These are phyloP conservation scores for Nepenthes mirabilis DNA, from an alignment of 148 eudicot genomes.

Conservation along the genomic window DNA sequence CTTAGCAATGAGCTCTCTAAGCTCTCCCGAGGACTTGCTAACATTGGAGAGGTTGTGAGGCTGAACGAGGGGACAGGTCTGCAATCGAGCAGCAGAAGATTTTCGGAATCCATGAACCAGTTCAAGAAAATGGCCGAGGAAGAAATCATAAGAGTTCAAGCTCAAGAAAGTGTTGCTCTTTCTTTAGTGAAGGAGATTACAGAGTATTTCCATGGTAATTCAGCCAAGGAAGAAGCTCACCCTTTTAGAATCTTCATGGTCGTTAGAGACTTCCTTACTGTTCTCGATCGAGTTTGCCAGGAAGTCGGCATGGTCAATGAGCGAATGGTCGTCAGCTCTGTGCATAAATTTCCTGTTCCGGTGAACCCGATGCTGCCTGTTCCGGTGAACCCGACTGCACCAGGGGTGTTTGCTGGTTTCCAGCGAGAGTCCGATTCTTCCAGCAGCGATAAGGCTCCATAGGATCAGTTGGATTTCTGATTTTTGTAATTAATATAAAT, in stretches of 20 bases:
- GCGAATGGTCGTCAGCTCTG: conserved; percentile 44
- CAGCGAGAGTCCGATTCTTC: conserved; percentile 38
- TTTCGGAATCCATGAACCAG: conserved; percentile 54
- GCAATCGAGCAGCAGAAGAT: conserved; percentile 21
- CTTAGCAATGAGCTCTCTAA: conserved; percentile 57
- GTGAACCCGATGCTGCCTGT: conserved; percentile 34
- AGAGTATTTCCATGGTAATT: conserved; percentile 92
- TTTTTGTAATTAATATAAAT: conserved; percentile 7
- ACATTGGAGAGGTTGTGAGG: conserved; percentile 42
- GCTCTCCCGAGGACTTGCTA: conserved; percentile 53
- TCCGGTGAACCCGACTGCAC: conserved; percentile 53
- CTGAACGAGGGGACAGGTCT: conserved; percentile 23
- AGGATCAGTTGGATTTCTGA: conserved; percentile 4
- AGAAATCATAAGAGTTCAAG: conserved; percentile 65
- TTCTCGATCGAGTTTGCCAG: conserved; percentile 81
- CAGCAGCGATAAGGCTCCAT: conserved; percentile 40
- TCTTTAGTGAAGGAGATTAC: conserved; percentile 92
- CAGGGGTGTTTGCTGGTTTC: conserved; percentile 36
- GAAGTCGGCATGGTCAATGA: conserved; percentile 91
- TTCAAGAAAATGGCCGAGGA: conserved; percentile 72
- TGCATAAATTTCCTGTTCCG: conserved; percentile 70
- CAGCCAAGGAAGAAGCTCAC: conserved; percentile 96
- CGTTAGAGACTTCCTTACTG: conserved; percentile 65
- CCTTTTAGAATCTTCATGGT: conserved; percentile 91
- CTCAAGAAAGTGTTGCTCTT: conserved; percentile 74